A percentile compares a stretch with the other conserved stretches of the same genome.
Conservation (phyloP, 2,329 filamentous ascomycete species). For the Fusarium sarcochroum region DNA sequence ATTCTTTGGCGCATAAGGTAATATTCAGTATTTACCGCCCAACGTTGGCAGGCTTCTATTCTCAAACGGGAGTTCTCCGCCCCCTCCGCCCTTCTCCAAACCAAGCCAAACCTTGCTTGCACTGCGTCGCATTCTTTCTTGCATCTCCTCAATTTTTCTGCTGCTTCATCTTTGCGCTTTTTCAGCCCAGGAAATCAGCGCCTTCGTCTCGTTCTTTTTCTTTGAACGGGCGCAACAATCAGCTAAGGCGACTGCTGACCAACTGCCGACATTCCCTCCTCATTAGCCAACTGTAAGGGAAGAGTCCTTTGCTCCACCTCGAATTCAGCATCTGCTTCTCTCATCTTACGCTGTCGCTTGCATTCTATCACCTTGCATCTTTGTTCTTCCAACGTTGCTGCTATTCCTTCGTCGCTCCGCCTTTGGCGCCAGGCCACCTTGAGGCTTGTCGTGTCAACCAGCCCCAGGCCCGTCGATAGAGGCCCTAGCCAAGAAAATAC, state of each 20-base stretch:
- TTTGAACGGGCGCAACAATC: background rate
- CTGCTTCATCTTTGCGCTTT: constrained; percentile 8
- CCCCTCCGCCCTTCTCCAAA: constrained; percentile 39
- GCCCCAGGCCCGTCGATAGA: constrained; percentile 29
- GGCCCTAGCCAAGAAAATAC: constrained; percentile 24
- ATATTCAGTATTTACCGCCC: background rate
- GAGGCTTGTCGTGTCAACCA: constrained; percentile 23
- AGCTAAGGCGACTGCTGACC: constrained; percentile 11
- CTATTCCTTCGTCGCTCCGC: constrained; percentile 15
- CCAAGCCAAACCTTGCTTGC: constrained; percentile 27
- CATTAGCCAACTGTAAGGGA: constrained; percentile 26
- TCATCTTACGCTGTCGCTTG: constrained; percentile 24
- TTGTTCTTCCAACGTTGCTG: constrained; percentile 17
- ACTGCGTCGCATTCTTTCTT: constrained; percentile 26
- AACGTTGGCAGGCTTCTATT: background rate
- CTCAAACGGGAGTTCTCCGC: constrained; percentile 8
- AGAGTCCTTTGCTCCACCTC: constrained; percentile 13
- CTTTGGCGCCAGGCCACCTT: constrained; percentile 28
- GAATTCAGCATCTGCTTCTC: constrained; percentile 8
- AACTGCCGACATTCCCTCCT: constrained; percentile 25
- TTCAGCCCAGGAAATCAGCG: background rate
- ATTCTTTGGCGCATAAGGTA: background rate
- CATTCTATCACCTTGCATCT: background rate
- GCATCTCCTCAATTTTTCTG: constrained; percentile 25
- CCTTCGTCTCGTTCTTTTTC: background rate